Base-by-base conservation (phyloP, 768 basidiomycete species). In the Tylopilus intermedius region DNA sequence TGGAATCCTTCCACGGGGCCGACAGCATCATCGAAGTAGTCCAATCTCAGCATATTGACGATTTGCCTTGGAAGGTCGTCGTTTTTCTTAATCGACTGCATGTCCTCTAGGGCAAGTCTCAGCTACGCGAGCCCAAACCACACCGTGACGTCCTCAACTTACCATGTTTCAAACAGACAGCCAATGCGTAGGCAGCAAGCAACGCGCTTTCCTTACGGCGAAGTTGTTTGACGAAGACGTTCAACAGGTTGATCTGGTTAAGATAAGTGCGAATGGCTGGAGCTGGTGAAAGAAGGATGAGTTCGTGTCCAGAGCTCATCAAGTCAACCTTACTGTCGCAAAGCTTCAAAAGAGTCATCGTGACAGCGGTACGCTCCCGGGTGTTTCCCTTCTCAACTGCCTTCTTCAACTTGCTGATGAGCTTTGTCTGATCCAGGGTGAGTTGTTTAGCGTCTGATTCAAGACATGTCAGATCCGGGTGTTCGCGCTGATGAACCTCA, bases 1-100 rank as follows among this genome's bases (percentile, higher is more conserved):
- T 63, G 57, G 27, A 64, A 64, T 13, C 62, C 62, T 45, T 63
- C 59, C 1, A 62, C 46, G 27, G 13, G 48, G 10, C 62, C 62
- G 0, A 63, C 47, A 24, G 59, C 55, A 37, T 64, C 62, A n/a
- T 63, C 59, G 27, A 63, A 63, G 38, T 49, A 64, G 47, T 63
- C 59, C 9, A 55, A 26, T 41, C 50, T 49, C 13, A 63, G 45
- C 62, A 63, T 63, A 18, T 47, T 47, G 11, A 62, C 60, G 2
- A 63, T 57, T 4, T 57, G 21, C 42, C 53, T 54, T 6, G 55
- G 50, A 33, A 59, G 41, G 27, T 21, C 27, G 8, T 48, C 38
- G 6, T 54, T 51, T 8, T 41, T 14, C 43, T 44, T 53, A 13
- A 63, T 22, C 4, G 21, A 35, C 8, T 51, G 42, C n/a, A 63